Base-by-base conservation (phyloP, 495 filamentous ascomycete genomes). In the Trichocladium antarcticum region DNA sequence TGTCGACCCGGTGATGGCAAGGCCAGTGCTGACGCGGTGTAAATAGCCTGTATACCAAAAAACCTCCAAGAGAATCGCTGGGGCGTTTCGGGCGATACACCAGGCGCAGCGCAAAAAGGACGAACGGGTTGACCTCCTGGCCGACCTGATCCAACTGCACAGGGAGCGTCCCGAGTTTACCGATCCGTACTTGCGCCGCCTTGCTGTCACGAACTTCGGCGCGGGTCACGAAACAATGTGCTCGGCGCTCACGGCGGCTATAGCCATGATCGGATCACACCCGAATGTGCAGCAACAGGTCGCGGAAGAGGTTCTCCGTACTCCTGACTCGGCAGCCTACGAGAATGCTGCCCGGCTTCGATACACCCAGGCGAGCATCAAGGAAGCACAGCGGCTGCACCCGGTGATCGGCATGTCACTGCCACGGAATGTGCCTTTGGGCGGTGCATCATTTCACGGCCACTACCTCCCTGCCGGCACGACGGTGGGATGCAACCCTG, bases 331-430 rank as follows among this genome's bases (percentile, higher is more conserved):
- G 19, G 2, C 40, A 4, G 17, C 42, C 19, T 47, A 42, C 29
- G 43, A 52, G 14, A 21, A 47, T 19, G 45, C 45, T 0, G 22
- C 4, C 0, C 37, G 31, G 1, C 12, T 81, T 7, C 67, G 59
- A 1, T 84, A 82, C 53, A 74, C 80, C 8, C 70, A 77, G 31
- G 78, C 82, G 0, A 68, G 72, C 10, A 72, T 84, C 53, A 80
- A 80, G 49, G 83, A 87, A 57, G 67, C 75, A 0, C 73, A 83
- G 52, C 73, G 81, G 0, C 44, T 84, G 5, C 69, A 81, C 55
- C 77, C 83, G 0, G 74, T 77, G 3, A 69, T 76, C 12, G 73
- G 73, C 1, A 69, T 82, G 42, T 65, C 74, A 0, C 68, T 83
- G 6, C 72, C 81, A 44, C 72, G 79, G 15, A 66, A 70, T 29